Base-by-base conservation (phyloP, 805 yeast species). In the Starmerella davenportii region DNA sequence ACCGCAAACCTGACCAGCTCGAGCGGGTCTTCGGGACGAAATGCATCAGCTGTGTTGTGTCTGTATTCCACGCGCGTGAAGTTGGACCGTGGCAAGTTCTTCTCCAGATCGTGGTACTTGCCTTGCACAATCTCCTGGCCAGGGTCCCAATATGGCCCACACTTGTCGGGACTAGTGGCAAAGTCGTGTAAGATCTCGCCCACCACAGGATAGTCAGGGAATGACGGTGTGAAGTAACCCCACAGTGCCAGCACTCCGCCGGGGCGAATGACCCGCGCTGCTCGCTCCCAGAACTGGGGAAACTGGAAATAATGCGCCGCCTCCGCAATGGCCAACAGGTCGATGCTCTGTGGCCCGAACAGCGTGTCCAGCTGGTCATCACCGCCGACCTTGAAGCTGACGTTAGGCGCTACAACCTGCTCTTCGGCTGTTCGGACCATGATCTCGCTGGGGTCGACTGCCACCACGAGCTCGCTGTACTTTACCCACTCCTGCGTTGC, bases 281-380 rank as follows among this genome's bases (percentile, higher is more conserved):
- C 63, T 42, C 69, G 72, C 4, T 55, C 49, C 52, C 72, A 73
- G 52, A 74, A 76, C 23, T 47, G 46, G 0, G 61, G 59, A 42
- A 70, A 75, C 40, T 76, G 65, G 41, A 80, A 69, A 93, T 94
- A 84, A 57, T 84, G 95, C 14, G 69, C 72, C 42, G 84, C 77
- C 53, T 84, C 84, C 0, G 85, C 93, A n/a, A 76, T 79, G 2
- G 82, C 68, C 11, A 81, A 61, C 48, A 81, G 43, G 51, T 78
- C 92, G 5, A 73, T 69, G 0, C 70, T 54, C 8, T 48, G 48
- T 20, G 51, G 52, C 5, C 39, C 44, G 4, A 54, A 40, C 20
- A 36, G 35, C 3, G 47, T 41, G 28, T 3, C 49, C 29, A 34
- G 56, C 36, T 20, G 55, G 46, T 41, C 18, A 18, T 51, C 55